Conservation (phyloP, 352 stramenopile genomes). For the Thraustochytrium sp. region DNA sequence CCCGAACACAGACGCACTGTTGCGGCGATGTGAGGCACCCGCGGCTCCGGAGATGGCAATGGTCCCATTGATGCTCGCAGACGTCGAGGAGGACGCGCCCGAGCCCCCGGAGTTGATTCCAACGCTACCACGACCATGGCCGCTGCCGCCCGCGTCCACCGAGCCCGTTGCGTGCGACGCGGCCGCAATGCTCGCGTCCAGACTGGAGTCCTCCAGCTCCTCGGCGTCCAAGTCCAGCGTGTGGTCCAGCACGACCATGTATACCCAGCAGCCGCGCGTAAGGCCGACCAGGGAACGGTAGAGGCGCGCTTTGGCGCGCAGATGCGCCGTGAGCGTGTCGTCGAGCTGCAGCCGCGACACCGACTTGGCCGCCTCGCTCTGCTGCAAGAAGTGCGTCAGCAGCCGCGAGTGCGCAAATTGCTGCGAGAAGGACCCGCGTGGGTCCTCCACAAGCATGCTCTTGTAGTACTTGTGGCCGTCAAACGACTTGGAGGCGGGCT, state of each 20-base stretch:
- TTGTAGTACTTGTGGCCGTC: background rate
- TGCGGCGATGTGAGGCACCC: background rate
- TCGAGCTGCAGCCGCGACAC: background rate
- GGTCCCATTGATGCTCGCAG: background rate
- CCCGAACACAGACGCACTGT: slow-evolving; percentile 26
- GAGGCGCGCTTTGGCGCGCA: background rate
- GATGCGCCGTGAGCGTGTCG: background rate
- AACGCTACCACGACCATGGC: too few species aligned
- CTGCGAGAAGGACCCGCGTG: background rate
- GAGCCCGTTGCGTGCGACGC: background rate
- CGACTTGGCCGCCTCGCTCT: background rate
- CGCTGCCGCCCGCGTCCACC: too few species aligned
- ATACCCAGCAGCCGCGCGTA: slow-evolving; percentile 34
- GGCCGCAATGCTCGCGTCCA: background rate
- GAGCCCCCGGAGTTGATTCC: too few species aligned
- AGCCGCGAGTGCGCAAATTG: background rate
- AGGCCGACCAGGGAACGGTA: slow-evolving; percentile 21
- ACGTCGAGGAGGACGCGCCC: background rate
- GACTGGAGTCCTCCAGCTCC: background rate
- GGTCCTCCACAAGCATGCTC: slow-evolving; percentile 26
- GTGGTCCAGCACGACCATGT: slow-evolving; percentile 38
- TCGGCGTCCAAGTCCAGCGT: slow-evolving; percentile 1
- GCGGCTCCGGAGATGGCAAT: background rate
- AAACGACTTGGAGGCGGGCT: background rate
- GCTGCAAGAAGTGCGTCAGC: slow-evolving; percentile 11